Percentiles rank a stretch among this genome's conserved stretches.
Evolutionary conservation across 1,284 basidiomycete species (phyloP).

Genomic region (Hymenochaete sp.): DNA sequence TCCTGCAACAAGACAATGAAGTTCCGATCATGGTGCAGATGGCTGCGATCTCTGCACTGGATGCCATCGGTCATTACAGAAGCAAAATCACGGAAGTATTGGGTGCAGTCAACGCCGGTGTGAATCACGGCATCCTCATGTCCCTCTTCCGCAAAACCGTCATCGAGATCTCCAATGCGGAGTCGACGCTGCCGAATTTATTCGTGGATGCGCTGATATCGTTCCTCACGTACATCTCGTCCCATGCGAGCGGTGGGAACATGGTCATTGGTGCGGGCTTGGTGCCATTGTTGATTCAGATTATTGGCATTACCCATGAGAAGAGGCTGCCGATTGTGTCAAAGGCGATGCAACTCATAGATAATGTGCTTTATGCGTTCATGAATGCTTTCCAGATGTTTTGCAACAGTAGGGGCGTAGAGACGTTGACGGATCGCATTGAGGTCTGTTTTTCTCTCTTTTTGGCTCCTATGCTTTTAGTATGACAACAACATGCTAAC

Average conservation of each 20-base stretch:
- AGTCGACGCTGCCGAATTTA: conserved; percentile 64
- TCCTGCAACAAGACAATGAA: conserved; percentile 71
- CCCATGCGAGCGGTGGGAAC: conserved; percentile 77
- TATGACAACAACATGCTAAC: not conserved
- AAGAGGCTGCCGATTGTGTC: conserved; percentile 65
- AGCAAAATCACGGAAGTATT: conserved; percentile 81
- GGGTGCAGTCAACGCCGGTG: conserved; percentile 87
- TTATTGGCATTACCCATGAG: conserved; percentile 70
- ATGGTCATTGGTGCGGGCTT: conserved; percentile 98
- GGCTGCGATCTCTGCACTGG: conserved; percentile 81
- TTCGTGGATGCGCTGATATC: conserved; percentile 82
- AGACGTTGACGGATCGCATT: conserved; percentile 79
- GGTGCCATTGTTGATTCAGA: conserved; percentile 80
- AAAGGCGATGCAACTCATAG: conserved; percentile 88
- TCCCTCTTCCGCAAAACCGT: conserved; percentile 76
- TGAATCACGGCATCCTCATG: conserved; percentile 94
- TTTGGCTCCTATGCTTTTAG: conserved; percentile 11
- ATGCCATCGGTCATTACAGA: conserved; percentile 83
- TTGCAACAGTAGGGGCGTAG: conserved; percentile 78
- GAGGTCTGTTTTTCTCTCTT: conserved; percentile 44
- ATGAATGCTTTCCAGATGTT: conserved; percentile 85
- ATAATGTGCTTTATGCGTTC: conserved; percentile 87
- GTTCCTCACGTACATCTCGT: conserved; percentile 83
- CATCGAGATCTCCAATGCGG: conserved; percentile 54
- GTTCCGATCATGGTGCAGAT: conserved; percentile 69